phyloP scores from a whole-genome alignment of 1,284 basidiomycete species.

The Microbotryomycetes sp. region DNA sequence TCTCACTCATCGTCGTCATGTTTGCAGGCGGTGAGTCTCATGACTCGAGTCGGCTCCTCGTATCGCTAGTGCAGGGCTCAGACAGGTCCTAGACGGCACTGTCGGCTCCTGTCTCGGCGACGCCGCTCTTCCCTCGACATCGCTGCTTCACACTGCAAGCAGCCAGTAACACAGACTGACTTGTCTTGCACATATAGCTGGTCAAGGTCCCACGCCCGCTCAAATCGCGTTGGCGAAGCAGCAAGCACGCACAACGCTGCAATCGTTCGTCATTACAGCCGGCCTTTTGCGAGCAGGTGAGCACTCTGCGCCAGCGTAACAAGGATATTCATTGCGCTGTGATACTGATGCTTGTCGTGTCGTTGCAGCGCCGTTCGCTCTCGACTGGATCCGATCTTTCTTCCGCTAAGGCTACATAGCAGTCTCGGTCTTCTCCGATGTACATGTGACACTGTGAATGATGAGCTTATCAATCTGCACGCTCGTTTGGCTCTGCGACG shows the following conservation, averaged over 20 bases:
- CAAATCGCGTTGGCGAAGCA: constrained; percentile 21
- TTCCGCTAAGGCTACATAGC: constrained; percentile 5
- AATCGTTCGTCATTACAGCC: constrained; percentile 11
- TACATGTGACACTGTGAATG: too few relatives aligned
- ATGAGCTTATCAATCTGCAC: too few relatives aligned
- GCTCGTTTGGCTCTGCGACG: too few relatives aligned
- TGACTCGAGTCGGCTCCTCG: too few relatives aligned
- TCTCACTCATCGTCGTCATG: neutral
- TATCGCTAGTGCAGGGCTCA: too few relatives aligned
- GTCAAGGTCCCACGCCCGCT: constrained; percentile 14
- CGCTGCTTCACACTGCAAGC: too few relatives aligned
- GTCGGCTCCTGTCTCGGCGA: too few relatives aligned
- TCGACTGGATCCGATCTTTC: constrained; percentile 11
- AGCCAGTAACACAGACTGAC: too few relatives aligned
- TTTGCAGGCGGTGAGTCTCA: neutral
- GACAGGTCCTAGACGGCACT: too few relatives aligned
- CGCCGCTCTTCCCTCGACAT: too few relatives aligned
- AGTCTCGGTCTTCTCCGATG: too few relatives aligned
- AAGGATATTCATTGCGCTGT: neutral
- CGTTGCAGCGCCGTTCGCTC: constrained; percentile 20
- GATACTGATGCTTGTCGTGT: neutral
- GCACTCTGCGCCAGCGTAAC: neutral
- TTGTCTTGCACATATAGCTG: neutral
- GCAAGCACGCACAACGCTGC: constrained; percentile 12
- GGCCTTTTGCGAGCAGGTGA: constrained; percentile 18